Evolutionary conservation across 352 stramenopile genomes (phyloP).

Genomic region (Globisporangium radiosum): DNA sequence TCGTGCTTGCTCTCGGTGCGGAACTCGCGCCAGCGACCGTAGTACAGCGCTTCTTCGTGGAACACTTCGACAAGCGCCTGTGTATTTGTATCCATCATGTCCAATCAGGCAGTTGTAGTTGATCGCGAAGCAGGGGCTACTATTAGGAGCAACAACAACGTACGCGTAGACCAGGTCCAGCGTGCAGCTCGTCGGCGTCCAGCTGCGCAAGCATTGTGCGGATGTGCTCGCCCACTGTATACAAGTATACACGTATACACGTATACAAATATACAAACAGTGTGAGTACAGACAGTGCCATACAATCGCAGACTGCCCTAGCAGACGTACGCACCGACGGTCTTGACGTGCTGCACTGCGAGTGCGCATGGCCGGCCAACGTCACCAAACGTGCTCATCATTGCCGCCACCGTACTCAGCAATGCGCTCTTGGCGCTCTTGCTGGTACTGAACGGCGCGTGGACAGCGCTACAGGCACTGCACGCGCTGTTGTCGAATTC

Average conservation of each 20-base stretch:
- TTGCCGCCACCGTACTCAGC: conserved; percentile 58
- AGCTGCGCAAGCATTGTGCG: conserved; percentile 28
- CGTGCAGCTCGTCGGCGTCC: conserved; percentile 33
- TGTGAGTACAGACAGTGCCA: neutral
- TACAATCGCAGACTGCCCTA: neutral
- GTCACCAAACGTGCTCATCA: conserved; percentile 85
- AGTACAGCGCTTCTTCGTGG: conserved; percentile 71
- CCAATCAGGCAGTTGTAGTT: too few species aligned
- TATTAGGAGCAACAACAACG: conserved; percentile 1
- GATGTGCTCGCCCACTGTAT: conserved; percentile 50
- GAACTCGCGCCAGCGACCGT: conserved; percentile 82
- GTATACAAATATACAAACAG: too few species aligned
- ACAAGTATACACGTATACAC: neutral
- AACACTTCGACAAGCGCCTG: conserved; percentile 75
- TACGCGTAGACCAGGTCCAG: conserved; percentile 43
- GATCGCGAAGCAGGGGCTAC: too few species aligned
- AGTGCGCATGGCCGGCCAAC: conserved; percentile 41
- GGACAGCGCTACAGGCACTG: conserved; percentile 40
- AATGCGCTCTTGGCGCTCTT: conserved; percentile 34
- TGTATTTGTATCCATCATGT: neutral
- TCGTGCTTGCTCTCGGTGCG: conserved; percentile 72
- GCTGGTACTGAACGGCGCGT: conserved; percentile 24
- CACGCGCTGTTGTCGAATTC: conserved; percentile 68
- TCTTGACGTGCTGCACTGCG: conserved; percentile 53
- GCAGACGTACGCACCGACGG: conserved; percentile 24